Conservation (phyloP, 805 yeast genomes). For the Cyberlindnera japonica region DNA sequence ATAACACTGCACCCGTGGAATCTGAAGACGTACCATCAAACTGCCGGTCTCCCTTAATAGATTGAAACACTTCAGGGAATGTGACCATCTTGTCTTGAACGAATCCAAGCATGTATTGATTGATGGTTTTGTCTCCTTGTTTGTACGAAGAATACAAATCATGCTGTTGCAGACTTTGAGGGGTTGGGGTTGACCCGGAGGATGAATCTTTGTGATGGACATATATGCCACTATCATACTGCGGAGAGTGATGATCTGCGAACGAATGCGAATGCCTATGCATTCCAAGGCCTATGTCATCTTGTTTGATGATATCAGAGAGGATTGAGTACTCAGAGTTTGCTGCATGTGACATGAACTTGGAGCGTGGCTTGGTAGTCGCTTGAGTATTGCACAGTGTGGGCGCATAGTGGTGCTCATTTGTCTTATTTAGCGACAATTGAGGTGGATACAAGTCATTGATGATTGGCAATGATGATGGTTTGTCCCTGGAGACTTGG, state of each 20-base stretch:
- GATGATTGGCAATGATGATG: background rate
- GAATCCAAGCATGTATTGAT: slow-evolving; percentile 65
- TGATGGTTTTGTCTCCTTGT: slow-evolving; percentile 53
- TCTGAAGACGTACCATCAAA: background rate
- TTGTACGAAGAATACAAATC: slow-evolving; percentile 33
- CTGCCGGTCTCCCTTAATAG: slow-evolving; percentile 20
- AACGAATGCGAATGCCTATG: slow-evolving; percentile 1
- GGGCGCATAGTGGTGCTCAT: slow-evolving; percentile 20
- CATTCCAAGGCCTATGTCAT: slow-evolving; percentile 13
- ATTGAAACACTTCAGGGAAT: slow-evolving; percentile 55
- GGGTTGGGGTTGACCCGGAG: slow-evolving; percentile 17
- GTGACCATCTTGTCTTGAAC: slow-evolving; percentile 38
- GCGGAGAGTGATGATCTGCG: slow-evolving; percentile 14
- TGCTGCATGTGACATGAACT: slow-evolving; percentile 67
- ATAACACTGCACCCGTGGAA: slow-evolving; percentile 4
- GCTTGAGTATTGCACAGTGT: slow-evolving; percentile 10
- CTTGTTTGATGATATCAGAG: slow-evolving; percentile 55
- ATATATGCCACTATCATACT: slow-evolving; percentile 6
- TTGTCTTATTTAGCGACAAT: slow-evolving; percentile 5
- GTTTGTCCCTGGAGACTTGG: slow-evolving; percentile 2
- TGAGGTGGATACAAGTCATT: slow-evolving; percentile 15
- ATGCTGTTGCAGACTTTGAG: slow-evolving; percentile 11
- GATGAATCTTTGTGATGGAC: slow-evolving; percentile 10
- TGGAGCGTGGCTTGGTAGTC: slow-evolving; percentile 23
- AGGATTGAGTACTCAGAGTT: slow-evolving; percentile 68